Evolutionary conservation across 2,329 filamentous ascomycete species (phyloP).

Genomic region (Cyphellophora attinorum): DNA sequence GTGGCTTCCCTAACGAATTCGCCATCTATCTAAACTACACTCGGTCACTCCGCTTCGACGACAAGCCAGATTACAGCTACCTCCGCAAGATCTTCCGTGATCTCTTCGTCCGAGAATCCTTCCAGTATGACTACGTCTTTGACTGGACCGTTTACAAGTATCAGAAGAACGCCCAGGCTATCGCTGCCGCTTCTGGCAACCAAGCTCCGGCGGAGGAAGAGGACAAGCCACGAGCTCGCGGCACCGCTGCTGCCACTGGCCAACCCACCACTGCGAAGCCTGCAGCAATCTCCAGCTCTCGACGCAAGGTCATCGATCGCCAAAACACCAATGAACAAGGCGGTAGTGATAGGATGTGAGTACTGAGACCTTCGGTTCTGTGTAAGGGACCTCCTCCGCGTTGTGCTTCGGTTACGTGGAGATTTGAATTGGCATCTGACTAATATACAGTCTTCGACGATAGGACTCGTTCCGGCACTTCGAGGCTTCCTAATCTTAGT

Average conservation of each 20-base stretch:
- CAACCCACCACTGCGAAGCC: conserved; percentile 55
- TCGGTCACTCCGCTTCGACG: conserved; percentile 93
- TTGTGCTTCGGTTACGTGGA: conserved; percentile 72
- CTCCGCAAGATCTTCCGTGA: conserved; percentile 99
- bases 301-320: conserved; percentile 76
- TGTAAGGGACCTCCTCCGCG: conserved; percentile 85
- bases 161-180: conserved; percentile 97
- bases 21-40: conserved; percentile 99
- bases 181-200: conserved; percentile 68
- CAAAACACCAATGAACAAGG: conserved; percentile 52
- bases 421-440: conserved; percentile 65
- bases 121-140: conserved; percentile 99
- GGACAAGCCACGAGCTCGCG: conserved; percentile 61
- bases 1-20: conserved; percentile 98
- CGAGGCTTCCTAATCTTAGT: conserved; percentile 46
- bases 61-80: conserved; percentile 99
- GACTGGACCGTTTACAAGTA: conserved; percentile 99
- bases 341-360: conserved; percentile 93
- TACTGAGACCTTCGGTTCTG: conserved; percentile 64
- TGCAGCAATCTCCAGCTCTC: conserved; percentile 62
- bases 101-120: conserved; percentile 95
- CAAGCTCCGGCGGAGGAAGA: conserved; percentile 57
- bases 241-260: conserved; percentile 55
- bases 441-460: conserved; percentile 76
- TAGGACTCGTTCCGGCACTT: conserved; percentile 77